A percentile compares a stretch with the other conserved stretches of the same genome.
These are phyloP conservation scores for Gautieria morchelliformis DNA, from an alignment of 768 basidiomycete species.

Conservation along the genomic window DNA sequence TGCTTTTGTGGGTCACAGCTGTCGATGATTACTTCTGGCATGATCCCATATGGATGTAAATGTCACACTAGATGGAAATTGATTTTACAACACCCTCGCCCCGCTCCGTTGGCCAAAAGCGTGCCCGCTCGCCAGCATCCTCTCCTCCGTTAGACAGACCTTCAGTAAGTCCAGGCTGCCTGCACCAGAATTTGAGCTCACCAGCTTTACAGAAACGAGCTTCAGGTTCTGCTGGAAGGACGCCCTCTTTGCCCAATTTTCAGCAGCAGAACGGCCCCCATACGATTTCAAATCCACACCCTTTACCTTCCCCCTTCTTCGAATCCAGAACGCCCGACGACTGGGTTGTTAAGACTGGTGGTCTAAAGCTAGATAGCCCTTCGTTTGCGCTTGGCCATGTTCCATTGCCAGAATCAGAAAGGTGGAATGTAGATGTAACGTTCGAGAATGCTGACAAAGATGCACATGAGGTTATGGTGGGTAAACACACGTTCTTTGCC, in stretches of 20 bases:
- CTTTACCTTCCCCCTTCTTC: background rate
- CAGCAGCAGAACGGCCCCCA: too few relatives aligned
- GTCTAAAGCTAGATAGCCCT: slow-evolving; percentile 52
- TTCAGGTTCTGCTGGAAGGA: background rate
- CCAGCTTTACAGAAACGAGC: background rate
- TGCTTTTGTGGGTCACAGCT: background rate
- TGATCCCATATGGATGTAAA: background rate
- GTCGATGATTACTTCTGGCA: background rate
- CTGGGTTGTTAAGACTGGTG: slow-evolving; percentile 66
- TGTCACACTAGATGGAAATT: background rate
- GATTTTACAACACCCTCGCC: background rate
- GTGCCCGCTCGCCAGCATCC: background rate
- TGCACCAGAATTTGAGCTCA: background rate
- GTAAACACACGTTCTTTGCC: background rate
- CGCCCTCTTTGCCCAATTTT: background rate
- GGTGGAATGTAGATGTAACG: slow-evolving; percentile 11
- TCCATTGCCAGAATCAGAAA: slow-evolving; percentile 3
- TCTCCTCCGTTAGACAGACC: background rate
- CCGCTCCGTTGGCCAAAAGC: background rate
- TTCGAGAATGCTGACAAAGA: background rate
- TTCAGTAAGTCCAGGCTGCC: background rate
- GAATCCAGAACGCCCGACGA: slow-evolving; percentile 47
- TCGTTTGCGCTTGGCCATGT: slow-evolving; percentile 15
- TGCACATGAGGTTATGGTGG: background rate
- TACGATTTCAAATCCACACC: too few relatives aligned